phyloP scores from a whole-genome alignment of 2,329 filamentous ascomycete species.

The Fusarium udum region DNA sequence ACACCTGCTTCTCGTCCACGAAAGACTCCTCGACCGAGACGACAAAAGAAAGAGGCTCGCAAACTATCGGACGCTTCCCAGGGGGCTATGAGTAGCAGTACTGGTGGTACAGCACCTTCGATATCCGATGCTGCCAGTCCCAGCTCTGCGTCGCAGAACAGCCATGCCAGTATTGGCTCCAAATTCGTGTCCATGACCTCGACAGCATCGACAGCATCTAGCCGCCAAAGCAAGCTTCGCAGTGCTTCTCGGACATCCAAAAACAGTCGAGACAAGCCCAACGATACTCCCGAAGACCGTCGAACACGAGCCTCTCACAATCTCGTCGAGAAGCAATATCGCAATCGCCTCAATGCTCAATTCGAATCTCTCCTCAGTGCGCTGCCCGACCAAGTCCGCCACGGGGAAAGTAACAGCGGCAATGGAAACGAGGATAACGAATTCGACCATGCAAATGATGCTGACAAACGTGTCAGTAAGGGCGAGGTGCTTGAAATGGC shows the following conservation, averaged over 20 bases:
- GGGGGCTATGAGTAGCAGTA: constrained; percentile 26
- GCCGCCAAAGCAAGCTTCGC: constrained; percentile 41
- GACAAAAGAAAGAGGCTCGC: constrained; percentile 31
- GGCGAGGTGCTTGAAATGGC: constrained; percentile 45
- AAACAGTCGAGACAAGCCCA: constrained; percentile 40
- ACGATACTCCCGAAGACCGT: constrained; percentile 41
- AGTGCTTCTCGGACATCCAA: constrained; percentile 44
- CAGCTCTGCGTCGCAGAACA: constrained; percentile 38
- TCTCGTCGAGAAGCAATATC: constrained; percentile 44
- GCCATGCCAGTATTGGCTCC: constrained; percentile 36
- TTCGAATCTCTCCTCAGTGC: constrained; percentile 41
- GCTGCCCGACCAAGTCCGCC: constrained; percentile 37
- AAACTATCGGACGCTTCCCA: constrained; percentile 34
- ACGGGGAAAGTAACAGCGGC: constrained; percentile 6
- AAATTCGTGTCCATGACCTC: constrained; percentile 39
- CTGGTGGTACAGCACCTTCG: constrained; percentile 27
- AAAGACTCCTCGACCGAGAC: constrained; percentile 28
- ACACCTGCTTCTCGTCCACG: constrained; percentile 25
- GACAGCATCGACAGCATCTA: constrained; percentile 38
- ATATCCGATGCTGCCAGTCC: constrained; percentile 40
- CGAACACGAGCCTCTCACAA: constrained; percentile 44
- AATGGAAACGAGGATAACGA: constrained; percentile 34
- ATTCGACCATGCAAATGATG: constrained; percentile 36
- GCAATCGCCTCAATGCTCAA: constrained; percentile 42
- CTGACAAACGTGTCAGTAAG: constrained; percentile 41